Evolutionary conservation across 2,329 filamentous ascomycete genomes (phyloP), one percentile per base, ranked within the genome.

Genomic region (Lecanosticta acicola): DNA sequence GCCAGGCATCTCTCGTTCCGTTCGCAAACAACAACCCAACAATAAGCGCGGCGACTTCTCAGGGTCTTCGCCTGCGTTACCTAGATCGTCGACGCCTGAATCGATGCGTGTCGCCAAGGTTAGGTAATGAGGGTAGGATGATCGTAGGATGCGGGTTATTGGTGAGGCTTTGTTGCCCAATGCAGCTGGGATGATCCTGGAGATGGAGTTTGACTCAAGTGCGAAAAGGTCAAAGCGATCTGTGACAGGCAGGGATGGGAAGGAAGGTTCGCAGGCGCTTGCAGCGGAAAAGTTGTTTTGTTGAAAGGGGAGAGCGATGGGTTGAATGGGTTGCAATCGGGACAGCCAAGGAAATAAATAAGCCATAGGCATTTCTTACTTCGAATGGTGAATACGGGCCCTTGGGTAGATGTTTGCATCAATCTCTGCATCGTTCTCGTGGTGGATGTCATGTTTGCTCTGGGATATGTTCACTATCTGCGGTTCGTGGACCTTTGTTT

Each of bases 141-240:
- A 29, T 29, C 5, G 24, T 29, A 29, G 24, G 24, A 29, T 29
- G 24, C 24, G 24, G 37, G 18, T 39, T 24, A 24, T 39, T 39
- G 37, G 37, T 20, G 37, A 19, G 21, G 34, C 32, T 17, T 44
- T 45, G 34, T 37, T 37, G 40, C 43, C 37, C 43, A 40, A 45
- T 45, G 18, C 26, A 45, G 43, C 43, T 45, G 32, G 43, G 43
- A 39, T 39, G 29, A 13, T 37, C 19, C 37, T 37, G 37, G 8
- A 14, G 26, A 14, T n/a, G 26, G 38, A 37, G 37, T 35, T 35
- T 24, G 36, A 20, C 14, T 21, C n/a, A n/a, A 11, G 24, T 29
- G 24, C 7, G 24, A 29, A 11, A 29, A 11, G 24, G 5, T 29
- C 24, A 11, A 5, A 29, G 24, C 5, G 24, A 7, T 29, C 24